Base-by-base conservation (phyloP, 164 flowering plant genomes). In the Umbellularia californica region DNA sequence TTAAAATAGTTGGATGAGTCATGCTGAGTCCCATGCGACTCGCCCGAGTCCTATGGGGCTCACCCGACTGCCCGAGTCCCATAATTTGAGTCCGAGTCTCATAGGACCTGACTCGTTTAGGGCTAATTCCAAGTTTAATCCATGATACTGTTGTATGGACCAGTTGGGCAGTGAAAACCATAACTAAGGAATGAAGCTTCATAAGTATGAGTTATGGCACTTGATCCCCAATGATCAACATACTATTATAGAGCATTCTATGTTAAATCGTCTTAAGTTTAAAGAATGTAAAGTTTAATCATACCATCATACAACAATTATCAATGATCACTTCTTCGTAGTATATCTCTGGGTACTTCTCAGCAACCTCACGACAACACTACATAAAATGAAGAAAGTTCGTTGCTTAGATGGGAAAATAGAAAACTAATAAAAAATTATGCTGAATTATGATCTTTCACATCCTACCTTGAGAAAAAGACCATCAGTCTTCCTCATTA, bases 251-350 rank as follows among this genome's bases (percentile, higher is more conserved):
- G 2, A 9, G 71, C 30, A 14, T 1, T 24, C 15, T n/a, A 63
- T 68, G 63, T 51, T 55, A 52, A 69, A 24, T 24, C 2, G 68
- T 15, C 24, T 58, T 23, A 17, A 4, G 19, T 28, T 27, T 24
- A 35, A 52, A 58, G 73, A 66, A 70, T 69, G 68, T 22, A 62
- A 19, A 19, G 70, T 22, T 35, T 15, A 73, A 67, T 24, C 64
- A 66, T 90, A 95, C 99, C 98, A 95, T 95, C 98, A 95, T 93
- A 77, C 98, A 93, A 81, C 97, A 92, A 75, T 95, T 95, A 80
- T 95, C 99, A 60, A 95, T 92, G 65, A 95, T 89, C 73, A 95
- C 97, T 86, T 95, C 99, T 81, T 95, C 97, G 51, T 95, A 95
- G 51, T 2, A 81, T 51, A 95, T 91, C 78, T 93, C 97, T 11